phyloP scores from a whole-genome alignment of 83 land plant species.

The Isoetes engelmannii region DNA sequence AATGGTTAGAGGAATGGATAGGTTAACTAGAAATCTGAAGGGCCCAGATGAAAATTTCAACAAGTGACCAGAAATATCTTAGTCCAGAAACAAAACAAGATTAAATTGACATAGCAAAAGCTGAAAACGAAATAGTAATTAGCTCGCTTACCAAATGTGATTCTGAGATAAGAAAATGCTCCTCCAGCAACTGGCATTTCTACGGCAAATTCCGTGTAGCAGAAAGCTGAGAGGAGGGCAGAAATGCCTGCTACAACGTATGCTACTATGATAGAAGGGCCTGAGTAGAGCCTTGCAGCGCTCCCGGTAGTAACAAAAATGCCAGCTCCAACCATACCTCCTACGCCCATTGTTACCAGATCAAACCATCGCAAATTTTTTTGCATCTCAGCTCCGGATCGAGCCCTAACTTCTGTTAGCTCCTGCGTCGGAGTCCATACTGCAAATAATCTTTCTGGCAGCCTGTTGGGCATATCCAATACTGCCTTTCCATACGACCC shows the following conservation, averaged over 20 bases:
- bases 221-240: constrained; percentile 81
- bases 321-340: constrained; percentile 93
- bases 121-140: not conserved
- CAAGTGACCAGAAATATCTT: not conserved
- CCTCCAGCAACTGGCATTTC: constrained; percentile 91
- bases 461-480: constrained; percentile 40
- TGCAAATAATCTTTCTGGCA: constrained; percentile 43
- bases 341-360: constrained; percentile 66
- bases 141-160: constrained; percentile 56
- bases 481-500: constrained; percentile 32
- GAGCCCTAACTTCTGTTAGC: constrained; percentile 38
- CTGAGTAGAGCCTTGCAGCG: constrained; percentile 50
- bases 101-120: not conserved
- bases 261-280: constrained; percentile 70
- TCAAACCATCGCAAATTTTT: constrained; percentile 65
- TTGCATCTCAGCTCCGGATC: constrained; percentile 69
- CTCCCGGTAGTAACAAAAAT: constrained; percentile 75
- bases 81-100: not conserved
- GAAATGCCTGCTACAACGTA: constrained; percentile 79
- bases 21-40: too few species aligned
- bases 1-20: too few species aligned
- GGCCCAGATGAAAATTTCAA: not conserved
- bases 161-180: constrained; percentile 80
- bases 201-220: constrained; percentile 96
- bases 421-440: constrained; percentile 53